These are phyloP conservation scores for Glarea lozoyensis DNA, from an alignment of 495 filamentous ascomycete species.

Conservation along the genomic window DNA sequence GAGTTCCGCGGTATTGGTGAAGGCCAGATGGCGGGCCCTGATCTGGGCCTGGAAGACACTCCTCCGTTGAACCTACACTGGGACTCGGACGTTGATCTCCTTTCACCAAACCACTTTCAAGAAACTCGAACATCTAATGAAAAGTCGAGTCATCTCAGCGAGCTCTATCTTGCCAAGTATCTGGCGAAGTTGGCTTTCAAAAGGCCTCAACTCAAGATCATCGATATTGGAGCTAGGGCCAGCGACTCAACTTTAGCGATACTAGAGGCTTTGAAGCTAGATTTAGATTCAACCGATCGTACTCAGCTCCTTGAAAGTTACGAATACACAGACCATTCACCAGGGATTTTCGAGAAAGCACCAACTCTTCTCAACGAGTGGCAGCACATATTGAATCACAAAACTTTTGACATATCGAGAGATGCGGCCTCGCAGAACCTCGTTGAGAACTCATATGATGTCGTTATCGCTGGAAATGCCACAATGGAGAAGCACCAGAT, in stretches of 20 bases:
- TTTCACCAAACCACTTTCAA: not conserved
- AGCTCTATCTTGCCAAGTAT: not conserved
- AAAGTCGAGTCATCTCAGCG: not conserved
- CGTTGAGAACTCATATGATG: conserved; percentile 33
- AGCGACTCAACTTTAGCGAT: conserved; percentile 27
- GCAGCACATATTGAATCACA: conserved; percentile 1
- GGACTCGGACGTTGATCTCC: too few species aligned
- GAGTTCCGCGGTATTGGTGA: not conserved
- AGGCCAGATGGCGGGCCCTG: not conserved
- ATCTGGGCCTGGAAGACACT: too few species aligned
- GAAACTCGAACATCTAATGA: not conserved
- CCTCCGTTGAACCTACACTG: too few species aligned
- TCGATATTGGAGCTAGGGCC: conserved; percentile 39
- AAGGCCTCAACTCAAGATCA: conserved; percentile 28
- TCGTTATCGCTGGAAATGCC: conserved; percentile 41
- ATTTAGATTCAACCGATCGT: too few species aligned
- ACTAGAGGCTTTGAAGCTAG: conserved; percentile 3
- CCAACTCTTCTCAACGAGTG: not conserved
- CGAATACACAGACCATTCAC: conserved; percentile 43
- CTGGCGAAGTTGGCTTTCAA: too few species aligned
- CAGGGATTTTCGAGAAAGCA: conserved; percentile 37
- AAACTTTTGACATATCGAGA: conserved; percentile 34
- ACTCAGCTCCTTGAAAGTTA: conserved; percentile 13
- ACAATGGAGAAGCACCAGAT: conserved; percentile 42
- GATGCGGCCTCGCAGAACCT: conserved; percentile 38